Evolutionary conservation across 169 alveolate species (phyloP).

Genomic region (Cyclospora cayetanensis): DNA sequence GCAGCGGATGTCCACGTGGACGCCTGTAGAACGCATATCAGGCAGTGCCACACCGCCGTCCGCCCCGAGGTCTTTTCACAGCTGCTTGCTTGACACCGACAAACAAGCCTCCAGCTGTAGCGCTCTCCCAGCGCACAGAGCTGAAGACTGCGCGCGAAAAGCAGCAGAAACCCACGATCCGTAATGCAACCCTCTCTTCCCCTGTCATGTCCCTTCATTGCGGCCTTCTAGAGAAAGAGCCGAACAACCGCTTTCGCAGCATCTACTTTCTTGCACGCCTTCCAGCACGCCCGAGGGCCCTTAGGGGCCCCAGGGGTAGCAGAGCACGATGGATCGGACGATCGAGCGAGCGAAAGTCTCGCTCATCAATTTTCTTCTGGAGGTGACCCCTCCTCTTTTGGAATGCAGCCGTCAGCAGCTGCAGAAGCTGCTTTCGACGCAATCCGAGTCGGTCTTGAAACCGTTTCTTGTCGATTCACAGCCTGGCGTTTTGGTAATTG

Average conservation of each 20-base stretch:
- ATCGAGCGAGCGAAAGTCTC: slow-evolving; percentile 82
- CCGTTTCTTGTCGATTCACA: slow-evolving; percentile 80
- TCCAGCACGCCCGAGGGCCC: too few relatives aligned
- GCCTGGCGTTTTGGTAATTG: slow-evolving; percentile 80
- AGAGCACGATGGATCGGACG: slow-evolving; percentile 20
- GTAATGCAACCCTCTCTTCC: neutral
- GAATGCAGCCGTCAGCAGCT: slow-evolving; percentile 84
- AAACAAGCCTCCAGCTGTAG: too few relatives aligned
- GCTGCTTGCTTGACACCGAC: too few relatives aligned
- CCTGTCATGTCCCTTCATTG: neutral
- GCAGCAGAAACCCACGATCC: too few relatives aligned
- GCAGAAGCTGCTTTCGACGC: slow-evolving; percentile 80
- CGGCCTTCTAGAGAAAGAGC: slow-evolving; percentile 16
- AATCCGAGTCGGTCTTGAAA: slow-evolving; percentile 76
- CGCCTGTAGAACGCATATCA: too few relatives aligned
- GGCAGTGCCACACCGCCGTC: too few relatives aligned
- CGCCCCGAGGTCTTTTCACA: too few relatives aligned
- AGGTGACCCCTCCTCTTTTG: slow-evolving; percentile 84
- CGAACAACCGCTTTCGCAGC: neutral
- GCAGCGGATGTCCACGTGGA: too few relatives aligned
- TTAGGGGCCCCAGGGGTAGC: too few relatives aligned
- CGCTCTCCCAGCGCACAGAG: too few relatives aligned
- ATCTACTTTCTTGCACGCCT: neutral
- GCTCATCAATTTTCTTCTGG: slow-evolving; percentile 82
- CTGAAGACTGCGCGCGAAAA: too few relatives aligned